Base-by-base conservation (phyloP, 768 basidiomycete genomes). In the Kwoniella heveanensis region DNA sequence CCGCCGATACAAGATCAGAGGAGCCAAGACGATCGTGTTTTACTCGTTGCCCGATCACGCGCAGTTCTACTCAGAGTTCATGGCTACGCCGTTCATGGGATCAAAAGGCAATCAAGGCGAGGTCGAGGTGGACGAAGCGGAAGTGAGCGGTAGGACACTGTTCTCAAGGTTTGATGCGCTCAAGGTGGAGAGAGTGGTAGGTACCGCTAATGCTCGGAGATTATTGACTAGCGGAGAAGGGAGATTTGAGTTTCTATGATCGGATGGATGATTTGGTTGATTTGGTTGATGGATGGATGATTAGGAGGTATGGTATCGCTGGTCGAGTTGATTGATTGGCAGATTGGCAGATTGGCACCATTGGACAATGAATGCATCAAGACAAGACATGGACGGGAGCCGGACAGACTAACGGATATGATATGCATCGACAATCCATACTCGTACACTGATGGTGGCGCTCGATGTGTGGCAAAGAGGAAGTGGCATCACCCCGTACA, bases 101-200 rank as follows among this genome's bases (percentile, higher is more conserved):
- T 72, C 74, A 1, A 64, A 73, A 47, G 90, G 91, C 56, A 87
- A 90, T n/a, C n/a, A n/a, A 19, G 93, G 94, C 73, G 91, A 92
- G 57, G 87, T 90, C 17, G 91, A 86, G 8, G 88, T 96, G n/a
- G 92, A 96, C 50, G 82, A 87, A 15, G 84, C 85, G 7, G 95
- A 98, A 76, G 85, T 98, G n/a, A 88, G 86, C 7, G 88, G 88
- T 67, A 85, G 87, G 32, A 86, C 90, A 13, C 73, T 91, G 69
- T 97, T 90, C 79, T 91, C 88, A 58, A 90, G 88, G 82, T 97
- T 90, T 75, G 96, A 99, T 78, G 85, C 87, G 83, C 85, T 99
- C 77, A 84, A 85, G 76, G 71, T 98, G 72, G 94, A 96, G 83
- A 84, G 94, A 73, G 89, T 98, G 60, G 89, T 88, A 1, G 86